A percentile compares a stretch with the other conserved stretches of the same genome.
Evolutionary conservation across 73 alveolate species (phyloP).

Genomic region (Paraurostyla sp.): DNA sequence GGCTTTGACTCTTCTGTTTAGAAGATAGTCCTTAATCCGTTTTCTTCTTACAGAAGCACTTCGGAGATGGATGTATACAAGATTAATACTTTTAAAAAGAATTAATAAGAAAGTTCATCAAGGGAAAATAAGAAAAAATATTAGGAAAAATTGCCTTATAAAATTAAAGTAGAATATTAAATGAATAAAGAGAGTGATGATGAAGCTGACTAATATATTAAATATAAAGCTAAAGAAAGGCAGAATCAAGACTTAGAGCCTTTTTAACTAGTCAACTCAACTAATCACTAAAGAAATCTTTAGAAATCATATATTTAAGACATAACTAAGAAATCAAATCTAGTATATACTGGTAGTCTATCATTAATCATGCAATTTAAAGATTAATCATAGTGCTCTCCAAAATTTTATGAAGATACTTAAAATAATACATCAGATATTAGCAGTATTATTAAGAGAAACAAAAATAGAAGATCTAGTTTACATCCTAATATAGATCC

Average conservation of each 20-base stretch:
- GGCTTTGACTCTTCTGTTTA: background rate
- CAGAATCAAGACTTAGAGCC: background rate
- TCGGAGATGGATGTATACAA: slow-evolving; percentile 19
- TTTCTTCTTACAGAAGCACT: background rate
- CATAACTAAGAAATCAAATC: background rate
- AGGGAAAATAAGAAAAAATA: background rate
- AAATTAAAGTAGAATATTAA: background rate
- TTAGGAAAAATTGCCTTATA: background rate
- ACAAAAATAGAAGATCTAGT: no score
- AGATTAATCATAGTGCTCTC: background rate
- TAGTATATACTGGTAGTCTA: slow-evolving; percentile 36
- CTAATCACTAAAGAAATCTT: background rate
- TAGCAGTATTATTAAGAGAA: no score
- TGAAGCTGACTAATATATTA: background rate
- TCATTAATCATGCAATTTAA: background rate
- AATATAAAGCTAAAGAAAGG: background rate
- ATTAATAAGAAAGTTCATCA: background rate
- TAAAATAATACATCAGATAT: no score
- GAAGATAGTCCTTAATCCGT: background rate
- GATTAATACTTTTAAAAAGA: background rate
- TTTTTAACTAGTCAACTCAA: background rate
- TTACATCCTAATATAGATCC: no score
- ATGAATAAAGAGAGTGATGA: slow-evolving; percentile 1
- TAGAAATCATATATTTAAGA: background rate
- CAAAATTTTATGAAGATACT: background rate